Percentiles rank a stretch among this genome's conserved stretches.
phyloP scores from a whole-genome alignment of 805 yeast genomes.

The Priceomyces fermenticarens region DNA sequence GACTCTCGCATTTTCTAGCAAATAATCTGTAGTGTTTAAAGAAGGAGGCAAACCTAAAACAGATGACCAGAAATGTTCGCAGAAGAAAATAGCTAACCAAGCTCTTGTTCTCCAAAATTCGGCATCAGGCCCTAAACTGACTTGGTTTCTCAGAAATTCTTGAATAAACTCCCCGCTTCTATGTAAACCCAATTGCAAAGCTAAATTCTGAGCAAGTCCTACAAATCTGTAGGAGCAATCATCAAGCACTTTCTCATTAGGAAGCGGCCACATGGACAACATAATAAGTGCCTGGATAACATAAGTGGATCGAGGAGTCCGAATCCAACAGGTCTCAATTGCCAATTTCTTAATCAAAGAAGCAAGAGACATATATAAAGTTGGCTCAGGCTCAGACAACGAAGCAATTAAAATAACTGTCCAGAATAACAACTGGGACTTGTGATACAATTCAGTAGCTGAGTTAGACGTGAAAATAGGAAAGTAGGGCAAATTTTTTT shows the following conservation, averaged over 20 bases:
- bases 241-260: conserved; percentile 87
- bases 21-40: conserved; percentile 71
- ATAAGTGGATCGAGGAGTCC: conserved; percentile 91
- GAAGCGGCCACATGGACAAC: conserved; percentile 88
- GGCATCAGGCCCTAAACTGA: conserved; percentile 76
- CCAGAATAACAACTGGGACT: conserved; percentile 87
- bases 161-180: conserved; percentile 83
- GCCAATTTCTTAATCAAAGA: conserved; percentile 81
- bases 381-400: conserved; percentile 82
- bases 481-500: conserved; percentile 66
- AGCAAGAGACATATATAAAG: conserved; percentile 70
- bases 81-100: conserved; percentile 84
- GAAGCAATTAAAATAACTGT: conserved; percentile 85
- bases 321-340: conserved; percentile 87
- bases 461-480: conserved; percentile 73
- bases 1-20: conserved; percentile 73
- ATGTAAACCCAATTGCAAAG: conserved; percentile 85
- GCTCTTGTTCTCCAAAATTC: conserved; percentile 93
- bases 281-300: conserved; percentile 86
- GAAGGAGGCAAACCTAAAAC: conserved; percentile 85
- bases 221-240: conserved; percentile 88
- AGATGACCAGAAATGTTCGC: conserved; percentile 90
- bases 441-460: conserved; percentile 75
- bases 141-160: conserved; percentile 89
- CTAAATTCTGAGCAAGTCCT: conserved; percentile 80